These are phyloP conservation scores for Chytridium lagenaria DNA, from an alignment of 371 early-diverging fungal genomes.

Conservation along the genomic window DNA sequence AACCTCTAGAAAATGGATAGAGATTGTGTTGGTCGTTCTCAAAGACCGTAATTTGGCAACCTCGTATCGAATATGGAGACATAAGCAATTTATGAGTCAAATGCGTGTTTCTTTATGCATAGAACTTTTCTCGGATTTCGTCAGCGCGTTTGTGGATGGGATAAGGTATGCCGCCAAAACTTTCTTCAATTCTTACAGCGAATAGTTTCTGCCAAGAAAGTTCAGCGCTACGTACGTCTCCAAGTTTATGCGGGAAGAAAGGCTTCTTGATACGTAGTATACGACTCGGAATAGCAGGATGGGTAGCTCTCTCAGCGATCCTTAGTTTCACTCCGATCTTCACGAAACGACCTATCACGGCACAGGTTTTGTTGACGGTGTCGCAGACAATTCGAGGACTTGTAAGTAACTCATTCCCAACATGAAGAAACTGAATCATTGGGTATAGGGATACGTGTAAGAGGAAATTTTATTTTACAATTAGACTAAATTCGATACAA, in stretches of 20 bases:
- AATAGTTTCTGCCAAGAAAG: neutral
- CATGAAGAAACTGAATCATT: neutral
- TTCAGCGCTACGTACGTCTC: neutral
- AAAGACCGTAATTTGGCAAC: neutral
- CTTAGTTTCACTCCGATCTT: neutral
- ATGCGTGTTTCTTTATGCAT: neutral
- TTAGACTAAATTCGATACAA: neutral
- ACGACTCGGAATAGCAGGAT: neutral
- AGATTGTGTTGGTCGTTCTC: neutral
- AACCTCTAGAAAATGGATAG: constrained; percentile 2
- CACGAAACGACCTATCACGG: neutral
- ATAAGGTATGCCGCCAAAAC: neutral
- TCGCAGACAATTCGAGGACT: neutral
- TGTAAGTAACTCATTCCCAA: neutral
- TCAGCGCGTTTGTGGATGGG: neutral
- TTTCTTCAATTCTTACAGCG: neutral
- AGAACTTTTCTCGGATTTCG: neutral
- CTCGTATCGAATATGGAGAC: neutral
- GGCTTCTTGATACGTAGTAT: neutral
- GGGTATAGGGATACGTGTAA: neutral
- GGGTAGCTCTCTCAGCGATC: neutral
- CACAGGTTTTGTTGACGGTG: neutral
- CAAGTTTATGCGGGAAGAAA: neutral
- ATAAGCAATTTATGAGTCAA: neutral
- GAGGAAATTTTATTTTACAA: neutral